Evolutionary conservation across 148 eudicot species (phyloP).

Genomic region (Rhododendron henanense): DNA sequence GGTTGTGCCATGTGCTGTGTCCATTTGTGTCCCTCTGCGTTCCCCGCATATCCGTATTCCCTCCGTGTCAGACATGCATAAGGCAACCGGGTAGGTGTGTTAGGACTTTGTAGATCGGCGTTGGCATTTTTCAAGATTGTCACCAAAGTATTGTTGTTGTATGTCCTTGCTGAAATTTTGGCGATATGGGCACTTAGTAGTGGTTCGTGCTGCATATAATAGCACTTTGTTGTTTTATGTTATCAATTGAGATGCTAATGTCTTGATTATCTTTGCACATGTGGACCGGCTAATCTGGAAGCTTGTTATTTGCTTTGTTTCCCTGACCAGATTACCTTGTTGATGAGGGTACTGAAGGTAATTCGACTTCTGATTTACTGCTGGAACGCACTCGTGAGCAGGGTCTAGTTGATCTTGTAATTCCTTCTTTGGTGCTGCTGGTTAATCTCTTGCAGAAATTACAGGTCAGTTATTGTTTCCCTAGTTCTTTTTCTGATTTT

Average conservation of each 20-base stretch:
- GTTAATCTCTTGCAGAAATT: slow-evolving; percentile 70
- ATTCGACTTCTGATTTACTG: slow-evolving; percentile 86
- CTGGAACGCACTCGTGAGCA: slow-evolving; percentile 96
- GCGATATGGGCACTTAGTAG: not conserved
- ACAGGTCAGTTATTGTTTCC: slow-evolving; percentile 44
- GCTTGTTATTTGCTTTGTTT: slow-evolving; percentile 12
- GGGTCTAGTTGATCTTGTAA: slow-evolving; percentile 73
- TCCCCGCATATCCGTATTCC: not conserved
- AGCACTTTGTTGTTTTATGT: not conserved
- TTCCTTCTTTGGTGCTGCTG: slow-evolving; percentile 70
- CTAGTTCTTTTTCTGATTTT: not conserved
- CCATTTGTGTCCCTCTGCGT: not conserved
- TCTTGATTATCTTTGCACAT: not conserved
- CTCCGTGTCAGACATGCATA: not conserved
- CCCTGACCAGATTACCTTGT: slow-evolving; percentile 84
- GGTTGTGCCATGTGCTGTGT: not conserved
- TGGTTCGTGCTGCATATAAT: not conserved
- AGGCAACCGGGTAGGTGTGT: not conserved
- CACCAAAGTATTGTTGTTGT: not conserved
- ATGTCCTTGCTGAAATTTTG: not conserved
- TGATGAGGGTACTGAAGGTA: slow-evolving; percentile 93
- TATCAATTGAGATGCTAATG: not conserved
- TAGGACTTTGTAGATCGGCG: not conserved
- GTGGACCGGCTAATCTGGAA: not conserved
- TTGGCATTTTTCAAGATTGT: not conserved